Evolutionary conservation across 2,329 filamentous ascomycete genomes (phyloP).

Genomic region (Microdochium nivale): DNA sequence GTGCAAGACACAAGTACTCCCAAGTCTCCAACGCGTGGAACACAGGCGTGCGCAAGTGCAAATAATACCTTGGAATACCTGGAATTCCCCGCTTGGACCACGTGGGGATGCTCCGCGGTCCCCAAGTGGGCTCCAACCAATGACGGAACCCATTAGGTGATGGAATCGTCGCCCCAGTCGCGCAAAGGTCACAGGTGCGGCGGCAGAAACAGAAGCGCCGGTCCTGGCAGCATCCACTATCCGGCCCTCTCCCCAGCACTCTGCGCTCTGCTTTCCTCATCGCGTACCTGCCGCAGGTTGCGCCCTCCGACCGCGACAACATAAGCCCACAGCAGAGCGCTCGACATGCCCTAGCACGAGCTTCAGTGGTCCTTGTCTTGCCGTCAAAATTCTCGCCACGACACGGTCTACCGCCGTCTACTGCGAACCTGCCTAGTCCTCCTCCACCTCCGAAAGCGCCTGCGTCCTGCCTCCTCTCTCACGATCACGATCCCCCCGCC

Average conservation of each 20-base stretch:
- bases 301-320: neutral
- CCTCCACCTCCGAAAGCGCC: neutral
- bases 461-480: neutral
- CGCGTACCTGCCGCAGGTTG: neutral
- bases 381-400: neutral
- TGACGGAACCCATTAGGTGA: neutral
- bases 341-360: neutral
- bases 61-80: neutral
- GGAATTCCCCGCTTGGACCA: neutral
- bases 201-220: no score
- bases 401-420: neutral
- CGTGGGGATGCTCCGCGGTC: neutral
- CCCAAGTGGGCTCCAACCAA: neutral
- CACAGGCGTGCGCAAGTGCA: neutral
- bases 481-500: constrained; percentile 1
- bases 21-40: neutral
- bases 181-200: no score
- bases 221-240: neutral
- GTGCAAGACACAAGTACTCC: neutral
- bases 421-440: neutral
- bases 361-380: neutral
- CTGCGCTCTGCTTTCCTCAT: neutral
- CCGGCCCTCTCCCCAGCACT: neutral
- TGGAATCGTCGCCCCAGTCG: neutral
- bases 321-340: neutral